Evolutionary conservation across 768 basidiomycete species (phyloP).

Genomic region (Punctularia strigosozonata): DNA sequence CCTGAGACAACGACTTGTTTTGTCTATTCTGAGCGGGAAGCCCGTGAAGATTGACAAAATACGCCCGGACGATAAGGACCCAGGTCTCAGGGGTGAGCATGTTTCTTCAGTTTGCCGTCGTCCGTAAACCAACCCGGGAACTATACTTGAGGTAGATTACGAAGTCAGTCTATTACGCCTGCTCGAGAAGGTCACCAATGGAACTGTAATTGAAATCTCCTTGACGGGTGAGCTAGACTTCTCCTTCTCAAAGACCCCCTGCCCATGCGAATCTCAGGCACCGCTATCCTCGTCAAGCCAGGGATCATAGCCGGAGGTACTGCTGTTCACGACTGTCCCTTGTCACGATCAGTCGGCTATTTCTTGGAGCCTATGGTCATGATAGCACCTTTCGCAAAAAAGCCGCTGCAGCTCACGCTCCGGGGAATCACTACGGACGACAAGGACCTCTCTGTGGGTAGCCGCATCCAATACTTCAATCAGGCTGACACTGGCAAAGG

Average conservation of each 20-base stretch:
- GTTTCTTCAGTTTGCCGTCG: slow-evolving; percentile 3
- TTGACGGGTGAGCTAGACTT: slow-evolving; percentile 58
- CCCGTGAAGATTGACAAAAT: slow-evolving; percentile 79
- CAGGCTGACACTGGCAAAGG: slow-evolving; percentile 31
- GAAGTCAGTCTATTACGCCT: slow-evolving; percentile 85
- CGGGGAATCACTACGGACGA: slow-evolving; percentile 90
- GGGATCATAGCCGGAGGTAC: slow-evolving; percentile 81
- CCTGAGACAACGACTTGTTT: slow-evolving; percentile 72
- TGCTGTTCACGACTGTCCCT: slow-evolving; percentile 77
- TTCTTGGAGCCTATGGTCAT: slow-evolving; percentile 86
- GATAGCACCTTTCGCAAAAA: slow-evolving; percentile 90
- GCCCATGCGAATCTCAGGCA: slow-evolving; percentile 39
- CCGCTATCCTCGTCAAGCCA: slow-evolving; percentile 83
- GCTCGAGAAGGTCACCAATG: slow-evolving; percentile 87
- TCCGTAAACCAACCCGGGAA: no score
- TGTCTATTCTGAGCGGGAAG: slow-evolving; percentile 86
- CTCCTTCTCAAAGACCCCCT: background rate
- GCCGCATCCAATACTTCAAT: slow-evolving; percentile 9
- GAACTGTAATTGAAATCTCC: slow-evolving; percentile 89
- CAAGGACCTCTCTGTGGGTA: slow-evolving; percentile 74
- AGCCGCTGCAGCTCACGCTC: slow-evolving; percentile 67
- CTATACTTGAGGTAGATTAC: slow-evolving; percentile 78
- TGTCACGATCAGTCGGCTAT: slow-evolving; percentile 85
- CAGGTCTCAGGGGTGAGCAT: slow-evolving; percentile 73
- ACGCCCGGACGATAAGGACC: slow-evolving; percentile 85